phyloP scores from a whole-genome alignment of 306 rosid genomes.

The Rosa chinensis region DNA sequence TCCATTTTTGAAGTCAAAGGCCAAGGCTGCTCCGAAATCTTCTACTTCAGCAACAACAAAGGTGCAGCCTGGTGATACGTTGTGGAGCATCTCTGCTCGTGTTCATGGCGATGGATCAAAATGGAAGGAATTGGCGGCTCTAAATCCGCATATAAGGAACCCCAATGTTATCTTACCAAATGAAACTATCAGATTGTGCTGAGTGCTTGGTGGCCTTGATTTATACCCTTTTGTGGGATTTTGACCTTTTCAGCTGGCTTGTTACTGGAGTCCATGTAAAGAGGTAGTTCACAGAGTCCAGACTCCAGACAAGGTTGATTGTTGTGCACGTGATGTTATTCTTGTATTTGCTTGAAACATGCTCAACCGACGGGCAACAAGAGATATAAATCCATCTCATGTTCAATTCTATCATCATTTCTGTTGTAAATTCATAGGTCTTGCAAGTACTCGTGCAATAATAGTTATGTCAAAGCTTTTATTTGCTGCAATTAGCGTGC shows the following conservation, averaged over 20 bases:
- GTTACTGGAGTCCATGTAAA: background rate
- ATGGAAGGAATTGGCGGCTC: slow-evolving; percentile 63
- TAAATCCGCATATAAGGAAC: slow-evolving; percentile 67
- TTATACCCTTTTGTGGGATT: slow-evolving; percentile 4
- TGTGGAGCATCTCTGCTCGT: slow-evolving; percentile 87
- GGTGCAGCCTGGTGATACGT: slow-evolving; percentile 66
- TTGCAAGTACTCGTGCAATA: slow-evolving; percentile 14
- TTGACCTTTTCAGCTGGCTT: background rate
- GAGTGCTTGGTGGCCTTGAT: slow-evolving; percentile 17
- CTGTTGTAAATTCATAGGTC: slow-evolving; percentile 18
- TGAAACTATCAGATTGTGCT: slow-evolving; percentile 50
- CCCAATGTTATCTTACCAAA: slow-evolving; percentile 61
- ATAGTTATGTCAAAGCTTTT: slow-evolving; percentile 6
- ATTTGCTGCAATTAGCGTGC: background rate
- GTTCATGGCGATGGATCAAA: slow-evolving; percentile 56
- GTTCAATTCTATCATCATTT: background rate
- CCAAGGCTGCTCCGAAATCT: slow-evolving; percentile 45
- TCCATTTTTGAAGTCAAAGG: slow-evolving; percentile 57
- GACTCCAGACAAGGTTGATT: slow-evolving; percentile 1
- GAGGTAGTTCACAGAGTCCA: background rate
- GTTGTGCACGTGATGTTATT: slow-evolving; percentile 17
- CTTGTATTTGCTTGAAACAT: slow-evolving; percentile 8
- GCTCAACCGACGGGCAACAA: background rate
- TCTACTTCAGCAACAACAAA: slow-evolving; percentile 39
- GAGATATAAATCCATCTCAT: background rate